Evolutionary conservation across 306 rosid genomes (phyloP), one percentile per base, ranked within the genome.

Genomic region (Rosa rugosa): DNA sequence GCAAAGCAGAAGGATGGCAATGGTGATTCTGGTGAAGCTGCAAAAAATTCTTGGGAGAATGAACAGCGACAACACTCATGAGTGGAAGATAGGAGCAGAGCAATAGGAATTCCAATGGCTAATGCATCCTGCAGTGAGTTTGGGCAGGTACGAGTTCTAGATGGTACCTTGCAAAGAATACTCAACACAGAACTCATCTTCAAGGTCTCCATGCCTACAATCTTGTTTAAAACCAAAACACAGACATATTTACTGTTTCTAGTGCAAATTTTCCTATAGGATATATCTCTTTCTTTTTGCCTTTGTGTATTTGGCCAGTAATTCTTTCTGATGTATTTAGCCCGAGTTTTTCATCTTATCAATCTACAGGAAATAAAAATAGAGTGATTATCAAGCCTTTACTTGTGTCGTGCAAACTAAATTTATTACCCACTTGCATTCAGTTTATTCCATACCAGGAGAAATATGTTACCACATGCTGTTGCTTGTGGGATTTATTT

Each of bases 1-100:
- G 93, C 99, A 0, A 93, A 96, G 85, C 98, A 98, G 4, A 96
- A 93, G 83, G 94, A 89, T 27, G 96, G 83, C 11, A 84, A 76
- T 67, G 89, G 79, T 23, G 93, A 95, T 71, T 91, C 99, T 68
- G 72, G 34, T 63, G 90, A 86, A 83, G 97, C 86, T 84, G 98
- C 97, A 2, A 91, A 95, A 84, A 95, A 91, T 36, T 95, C 98
- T 38, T 91, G 94, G 97, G 88, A 91, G 75, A 95, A 80, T 76
- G 99, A 93, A 83, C 97, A 78, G 83, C 80, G 89, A 78, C 82
- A 71, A 62, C 86, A 80, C 62, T 77, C 85, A 54, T 87, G 74
- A 86, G 23, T 13, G 13, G 79, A 22, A 77, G 75, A 72, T 72
- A 71, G 45, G 77, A 45, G 73, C 77, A 73, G 50, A 31, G 72